Evolutionary conservation across 2,329 filamentous ascomycete genomes (phyloP).

Genomic region (Verticillium longisporum): DNA sequence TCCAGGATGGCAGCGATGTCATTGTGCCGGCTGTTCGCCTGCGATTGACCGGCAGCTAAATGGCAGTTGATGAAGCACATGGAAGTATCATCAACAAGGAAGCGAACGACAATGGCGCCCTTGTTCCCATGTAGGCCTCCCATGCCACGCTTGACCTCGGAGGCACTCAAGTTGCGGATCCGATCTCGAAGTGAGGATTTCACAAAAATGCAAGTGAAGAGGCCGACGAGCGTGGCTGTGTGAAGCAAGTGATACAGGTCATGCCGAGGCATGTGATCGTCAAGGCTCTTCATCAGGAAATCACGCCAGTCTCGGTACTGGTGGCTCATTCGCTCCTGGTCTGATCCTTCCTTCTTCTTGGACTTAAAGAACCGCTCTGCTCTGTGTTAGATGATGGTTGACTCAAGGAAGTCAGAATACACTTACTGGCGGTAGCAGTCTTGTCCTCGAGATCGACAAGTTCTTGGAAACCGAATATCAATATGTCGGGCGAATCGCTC

Average conservation of each 20-base stretch:
- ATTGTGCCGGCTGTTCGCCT: constrained; percentile 85
- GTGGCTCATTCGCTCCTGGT: constrained; percentile 89
- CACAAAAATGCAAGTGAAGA: constrained; percentile 95
- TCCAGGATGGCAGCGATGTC: constrained; percentile 90
- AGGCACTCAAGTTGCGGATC: constrained; percentile 69
- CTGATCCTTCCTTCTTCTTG: constrained; percentile 76
- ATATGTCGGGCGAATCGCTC: constrained; percentile 76
- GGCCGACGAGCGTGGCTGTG: constrained; percentile 80
- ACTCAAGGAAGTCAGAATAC: not conserved
- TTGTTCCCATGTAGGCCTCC: constrained; percentile 95
- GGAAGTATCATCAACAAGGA: constrained; percentile 87
- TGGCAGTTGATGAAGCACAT: constrained; percentile 97
- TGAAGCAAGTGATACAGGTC: constrained; percentile 82
- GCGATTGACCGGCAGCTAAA: constrained; percentile 85
- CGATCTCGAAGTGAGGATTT: constrained; percentile 70
- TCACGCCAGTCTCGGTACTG: constrained; percentile 97
- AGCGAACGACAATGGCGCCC: constrained; percentile 86
- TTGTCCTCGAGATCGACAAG: constrained; percentile 98
- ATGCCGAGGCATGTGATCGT: constrained; percentile 72
- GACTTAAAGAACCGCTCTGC: constrained; percentile 79
- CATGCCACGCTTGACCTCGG: constrained; percentile 93
- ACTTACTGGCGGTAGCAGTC: constrained; percentile 83
- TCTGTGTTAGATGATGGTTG: constrained; percentile 16
- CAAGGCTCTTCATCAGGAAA: constrained; percentile 73
- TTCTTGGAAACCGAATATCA: constrained; percentile 96